These are phyloP conservation scores for Mercurialis annua DNA, from an alignment of 345 rosid species.

Conservation along the genomic window DNA sequence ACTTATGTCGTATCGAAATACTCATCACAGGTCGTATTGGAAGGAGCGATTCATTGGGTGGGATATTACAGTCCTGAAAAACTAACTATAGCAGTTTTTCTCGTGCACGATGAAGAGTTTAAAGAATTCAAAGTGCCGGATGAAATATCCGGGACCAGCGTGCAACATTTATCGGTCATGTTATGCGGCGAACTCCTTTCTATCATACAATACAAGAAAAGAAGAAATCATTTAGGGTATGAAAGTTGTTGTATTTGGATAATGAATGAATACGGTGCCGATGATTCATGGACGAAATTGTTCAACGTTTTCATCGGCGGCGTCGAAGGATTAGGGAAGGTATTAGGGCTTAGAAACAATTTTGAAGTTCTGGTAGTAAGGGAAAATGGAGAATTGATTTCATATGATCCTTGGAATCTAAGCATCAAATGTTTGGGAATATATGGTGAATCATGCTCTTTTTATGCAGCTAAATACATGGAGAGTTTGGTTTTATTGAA, in stretches of 20 bases:
- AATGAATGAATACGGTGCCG: constrained; percentile 4
- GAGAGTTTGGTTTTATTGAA: constrained; percentile 11
- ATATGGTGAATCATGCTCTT: constrained; percentile 9
- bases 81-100: neutral
- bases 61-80: neutral
- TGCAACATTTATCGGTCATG: constrained; percentile 1
- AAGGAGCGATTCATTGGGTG: constrained; percentile 3
- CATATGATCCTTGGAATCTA: neutral
- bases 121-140: neutral
- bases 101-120: neutral
- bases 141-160: neutral
- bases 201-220: neutral
- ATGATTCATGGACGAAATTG: constrained; percentile 6
- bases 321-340: constrained; percentile 2
- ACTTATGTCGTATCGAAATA: constrained; percentile 4
- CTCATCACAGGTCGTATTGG: neutral
- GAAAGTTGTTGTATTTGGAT: neutral
- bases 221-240: neutral
- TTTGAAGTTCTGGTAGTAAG: neutral
- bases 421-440: neutral
- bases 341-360: neutral
- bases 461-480: constrained; percentile 4
- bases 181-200: neutral
- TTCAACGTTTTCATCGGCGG: neutral
- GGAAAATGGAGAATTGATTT: constrained; percentile 1